Evolutionary conservation across 768 basidiomycete genomes (phyloP).

Genomic region (Termitomyces sp.): DNA sequence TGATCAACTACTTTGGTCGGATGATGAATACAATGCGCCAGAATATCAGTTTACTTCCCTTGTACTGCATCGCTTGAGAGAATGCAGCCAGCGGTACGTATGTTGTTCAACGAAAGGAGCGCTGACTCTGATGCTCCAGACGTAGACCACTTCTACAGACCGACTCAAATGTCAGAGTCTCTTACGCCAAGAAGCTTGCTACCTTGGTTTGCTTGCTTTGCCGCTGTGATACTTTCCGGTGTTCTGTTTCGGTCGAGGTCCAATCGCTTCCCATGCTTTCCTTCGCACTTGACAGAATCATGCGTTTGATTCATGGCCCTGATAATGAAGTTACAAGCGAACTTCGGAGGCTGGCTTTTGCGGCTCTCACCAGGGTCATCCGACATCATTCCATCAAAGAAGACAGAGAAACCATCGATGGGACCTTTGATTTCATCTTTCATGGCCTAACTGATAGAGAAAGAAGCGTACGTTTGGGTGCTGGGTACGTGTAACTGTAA

Average conservation of each 20-base stretch:
- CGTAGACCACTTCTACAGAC: slow-evolving; percentile 32
- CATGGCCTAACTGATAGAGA: slow-evolving; percentile 48
- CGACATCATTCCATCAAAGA: slow-evolving; percentile 33
- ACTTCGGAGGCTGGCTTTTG: slow-evolving; percentile 40
- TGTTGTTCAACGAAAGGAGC: background rate
- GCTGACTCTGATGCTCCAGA: background rate
- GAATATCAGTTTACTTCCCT: slow-evolving; percentile 36
- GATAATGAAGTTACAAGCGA: slow-evolving; percentile 37
- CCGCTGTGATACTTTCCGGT: slow-evolving; percentile 26
- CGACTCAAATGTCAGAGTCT: slow-evolving; percentile 24
- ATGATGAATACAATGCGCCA: slow-evolving; percentile 39
- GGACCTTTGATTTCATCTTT: slow-evolving; percentile 33
- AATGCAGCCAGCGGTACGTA: slow-evolving; percentile 35
- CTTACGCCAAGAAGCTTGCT: slow-evolving; percentile 26
- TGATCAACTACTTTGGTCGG: slow-evolving; percentile 49
- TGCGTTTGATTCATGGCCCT: slow-evolving; percentile 41
- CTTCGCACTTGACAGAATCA: slow-evolving; percentile 30
- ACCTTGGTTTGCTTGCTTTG: slow-evolving; percentile 32
- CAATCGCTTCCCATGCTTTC: slow-evolving; percentile 23
- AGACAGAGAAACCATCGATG: slow-evolving; percentile 23
- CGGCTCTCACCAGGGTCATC: slow-evolving; percentile 34
- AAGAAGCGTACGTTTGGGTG: slow-evolving; percentile 55
- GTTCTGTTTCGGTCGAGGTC: slow-evolving; percentile 17
- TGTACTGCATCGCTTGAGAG: slow-evolving; percentile 41
- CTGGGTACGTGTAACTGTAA: slow-evolving; percentile 49